Percentiles rank a stretch among this genome's conserved stretches.
Conservation (phyloP, 345 rosid species). For the Crucihimalaya himalaica region DNA sequence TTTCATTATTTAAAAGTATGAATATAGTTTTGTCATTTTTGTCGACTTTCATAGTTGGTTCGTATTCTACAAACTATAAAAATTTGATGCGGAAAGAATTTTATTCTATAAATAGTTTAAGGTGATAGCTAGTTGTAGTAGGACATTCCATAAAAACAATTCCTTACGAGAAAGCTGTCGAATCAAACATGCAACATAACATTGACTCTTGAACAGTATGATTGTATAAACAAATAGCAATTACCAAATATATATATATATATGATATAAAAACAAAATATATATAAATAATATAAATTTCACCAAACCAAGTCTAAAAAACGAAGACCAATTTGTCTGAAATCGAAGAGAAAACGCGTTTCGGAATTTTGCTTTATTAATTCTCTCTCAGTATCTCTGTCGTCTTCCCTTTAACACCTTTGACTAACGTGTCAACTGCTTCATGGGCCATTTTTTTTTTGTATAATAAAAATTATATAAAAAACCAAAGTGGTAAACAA, state of each 20-base stretch:
- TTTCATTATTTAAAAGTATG: neutral
- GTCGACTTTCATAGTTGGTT: neutral
- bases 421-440: slow-evolving; percentile 34
- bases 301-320: slow-evolving; percentile 14
- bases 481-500: neutral
- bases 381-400: slow-evolving; percentile 22
- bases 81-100: neutral
- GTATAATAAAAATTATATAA: neutral
- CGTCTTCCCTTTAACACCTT: slow-evolving; percentile 28
- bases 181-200: neutral
- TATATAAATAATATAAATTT: neutral
- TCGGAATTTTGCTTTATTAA: slow-evolving; percentile 7
- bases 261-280: no score
- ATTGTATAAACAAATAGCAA: slow-evolving; percentile 6
- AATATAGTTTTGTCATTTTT: neutral
- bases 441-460: slow-evolving; percentile 1
- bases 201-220: slow-evolving; percentile 6
- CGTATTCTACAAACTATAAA: neutral
- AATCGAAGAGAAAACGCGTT: slow-evolving; percentile 35
- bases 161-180: neutral
- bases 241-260: neutral
- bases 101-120: neutral
- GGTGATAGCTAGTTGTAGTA: neutral
- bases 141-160: neutral
- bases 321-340: slow-evolving; percentile 30